A percentile compares a stretch with the other conserved stretches of the same genome.
Evolutionary conservation across 345 rosid genomes (phyloP).

Genomic region (Reutealis trisperma): DNA sequence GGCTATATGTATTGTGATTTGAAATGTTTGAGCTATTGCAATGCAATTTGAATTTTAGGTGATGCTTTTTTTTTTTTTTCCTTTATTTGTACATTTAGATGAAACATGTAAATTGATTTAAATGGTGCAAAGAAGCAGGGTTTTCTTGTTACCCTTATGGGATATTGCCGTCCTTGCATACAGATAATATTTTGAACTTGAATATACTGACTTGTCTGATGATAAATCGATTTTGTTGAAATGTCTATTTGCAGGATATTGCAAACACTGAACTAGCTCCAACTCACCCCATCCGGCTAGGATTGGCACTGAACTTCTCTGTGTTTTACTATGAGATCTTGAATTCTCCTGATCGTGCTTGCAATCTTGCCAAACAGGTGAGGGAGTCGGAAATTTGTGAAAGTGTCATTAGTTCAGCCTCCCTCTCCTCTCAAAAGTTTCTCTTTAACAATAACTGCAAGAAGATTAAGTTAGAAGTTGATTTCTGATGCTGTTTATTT

Average conservation of each 20-base stretch:
- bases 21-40: no score
- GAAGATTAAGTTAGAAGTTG: not conserved
- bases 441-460: not conserved
- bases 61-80: no score
- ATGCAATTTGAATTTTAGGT: no score
- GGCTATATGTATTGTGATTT: not conserved
- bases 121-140: not conserved
- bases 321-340: constrained; percentile 74
- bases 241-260: constrained; percentile 44
- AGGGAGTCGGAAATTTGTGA: not conserved
- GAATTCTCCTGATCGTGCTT: constrained; percentile 70
- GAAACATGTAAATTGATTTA: no score
- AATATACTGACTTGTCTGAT: not conserved
- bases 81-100: no score
- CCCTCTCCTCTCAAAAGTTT: not conserved
- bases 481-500: not conserved
- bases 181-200: not conserved
- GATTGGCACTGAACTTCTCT: constrained; percentile 68
- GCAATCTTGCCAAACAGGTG: constrained; percentile 78
- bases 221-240: not conserved
- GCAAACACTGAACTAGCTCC: constrained; percentile 66
- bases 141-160: not conserved
- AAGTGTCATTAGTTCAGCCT: not conserved
- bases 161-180: not conserved
- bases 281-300: constrained; percentile 71